Evolutionary conservation across 1,139 yeast genomes (phyloP).

Genomic region (Nakaseomyces uthaithaninus): DNA sequence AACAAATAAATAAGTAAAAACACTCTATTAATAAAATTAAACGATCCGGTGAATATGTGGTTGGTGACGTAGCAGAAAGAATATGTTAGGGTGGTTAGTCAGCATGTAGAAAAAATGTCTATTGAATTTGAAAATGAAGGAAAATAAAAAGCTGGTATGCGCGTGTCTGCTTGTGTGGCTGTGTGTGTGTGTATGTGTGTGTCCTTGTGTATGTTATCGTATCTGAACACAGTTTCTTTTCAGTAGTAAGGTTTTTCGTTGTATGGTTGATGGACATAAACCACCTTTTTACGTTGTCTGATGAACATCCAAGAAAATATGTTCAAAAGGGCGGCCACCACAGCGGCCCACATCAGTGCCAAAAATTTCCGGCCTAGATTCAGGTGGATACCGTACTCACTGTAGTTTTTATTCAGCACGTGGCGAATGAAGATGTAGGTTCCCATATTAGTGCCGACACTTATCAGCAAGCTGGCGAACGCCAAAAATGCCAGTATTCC

Average conservation of each 20-base stretch:
- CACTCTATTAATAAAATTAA: background rate
- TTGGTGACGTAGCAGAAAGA: too few relatives aligned
- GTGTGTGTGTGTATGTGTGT: too few relatives aligned
- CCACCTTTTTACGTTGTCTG: slow-evolving; percentile 14
- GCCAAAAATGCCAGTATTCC: slow-evolving; percentile 19
- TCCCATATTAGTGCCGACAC: slow-evolving; percentile 27
- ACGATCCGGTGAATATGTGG: slow-evolving; percentile 5
- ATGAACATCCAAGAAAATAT: slow-evolving; percentile 22
- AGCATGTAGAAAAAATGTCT: background rate
- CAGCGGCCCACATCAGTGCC: slow-evolving; percentile 28
- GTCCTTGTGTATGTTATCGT: too few relatives aligned
- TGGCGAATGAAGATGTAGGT: slow-evolving; percentile 23
- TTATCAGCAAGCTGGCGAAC: slow-evolving; percentile 20
- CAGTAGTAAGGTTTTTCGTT: slow-evolving; percentile 3
- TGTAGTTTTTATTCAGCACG: slow-evolving; percentile 17
- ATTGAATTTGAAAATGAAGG: background rate
- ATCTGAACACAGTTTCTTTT: too few relatives aligned
- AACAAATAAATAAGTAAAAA: background rate
- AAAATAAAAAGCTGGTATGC: background rate
- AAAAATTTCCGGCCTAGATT: slow-evolving; percentile 20
- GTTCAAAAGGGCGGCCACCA: slow-evolving; percentile 21
- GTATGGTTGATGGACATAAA: slow-evolving; percentile 9
- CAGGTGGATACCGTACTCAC: slow-evolving; percentile 23
- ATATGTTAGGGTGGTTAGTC: too few relatives aligned
- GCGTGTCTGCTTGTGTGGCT: too few relatives aligned